Conservation (phyloP, 2,329 filamentous ascomycete species). For the Colletotrichum truncatum region DNA sequence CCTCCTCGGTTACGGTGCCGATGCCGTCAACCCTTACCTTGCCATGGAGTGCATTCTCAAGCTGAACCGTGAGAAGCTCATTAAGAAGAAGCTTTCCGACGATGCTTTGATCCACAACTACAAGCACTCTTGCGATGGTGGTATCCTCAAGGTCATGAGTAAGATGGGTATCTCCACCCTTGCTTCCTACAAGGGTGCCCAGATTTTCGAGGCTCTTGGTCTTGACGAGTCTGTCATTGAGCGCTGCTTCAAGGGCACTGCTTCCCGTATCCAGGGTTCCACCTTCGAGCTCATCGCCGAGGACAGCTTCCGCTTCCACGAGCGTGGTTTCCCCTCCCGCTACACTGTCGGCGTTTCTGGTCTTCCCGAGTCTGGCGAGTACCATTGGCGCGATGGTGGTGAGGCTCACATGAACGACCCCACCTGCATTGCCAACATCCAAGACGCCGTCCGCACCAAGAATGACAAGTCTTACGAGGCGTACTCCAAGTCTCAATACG, state of each 20-base stretch:
- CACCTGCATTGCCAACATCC: conserved; percentile 93
- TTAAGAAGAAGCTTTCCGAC: conserved; percentile 86
- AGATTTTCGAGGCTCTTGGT: conserved; percentile 96
- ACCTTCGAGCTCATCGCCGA: conserved; percentile 94
- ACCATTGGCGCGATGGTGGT: conserved; percentile 97
- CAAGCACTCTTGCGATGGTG: conserved; percentile 95
- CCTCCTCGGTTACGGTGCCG: conserved; percentile 93
- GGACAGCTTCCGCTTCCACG: conserved; percentile 94
- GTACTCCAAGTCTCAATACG: conserved; percentile 91
- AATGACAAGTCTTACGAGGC: conserved; percentile 99
- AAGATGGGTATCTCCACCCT: conserved; percentile 99
- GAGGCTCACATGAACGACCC: conserved; percentile 97
- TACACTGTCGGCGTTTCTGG: conserved; percentile 80
- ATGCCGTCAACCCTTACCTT: conserved; percentile 94
- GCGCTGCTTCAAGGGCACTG: conserved; percentile 93
- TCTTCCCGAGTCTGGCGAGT: conserved; percentile 92
- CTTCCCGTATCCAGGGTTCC: conserved; percentile 91
- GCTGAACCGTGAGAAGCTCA: conserved; percentile 91
- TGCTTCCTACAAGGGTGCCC: conserved; percentile 95
- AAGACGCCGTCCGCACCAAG: conserved; percentile 95
- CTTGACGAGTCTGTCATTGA: conserved; percentile 93
- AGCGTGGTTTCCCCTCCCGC: conserved; percentile 88
- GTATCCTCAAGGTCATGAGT: conserved; percentile 98
- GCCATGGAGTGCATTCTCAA: conserved; percentile 97
- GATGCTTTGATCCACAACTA: conserved; percentile 92